Evolutionary conservation across 192 early-diverging fungal genomes (phyloP), one percentile per base, ranked within the genome.

Genomic region (Linnemannia exigua): DNA sequence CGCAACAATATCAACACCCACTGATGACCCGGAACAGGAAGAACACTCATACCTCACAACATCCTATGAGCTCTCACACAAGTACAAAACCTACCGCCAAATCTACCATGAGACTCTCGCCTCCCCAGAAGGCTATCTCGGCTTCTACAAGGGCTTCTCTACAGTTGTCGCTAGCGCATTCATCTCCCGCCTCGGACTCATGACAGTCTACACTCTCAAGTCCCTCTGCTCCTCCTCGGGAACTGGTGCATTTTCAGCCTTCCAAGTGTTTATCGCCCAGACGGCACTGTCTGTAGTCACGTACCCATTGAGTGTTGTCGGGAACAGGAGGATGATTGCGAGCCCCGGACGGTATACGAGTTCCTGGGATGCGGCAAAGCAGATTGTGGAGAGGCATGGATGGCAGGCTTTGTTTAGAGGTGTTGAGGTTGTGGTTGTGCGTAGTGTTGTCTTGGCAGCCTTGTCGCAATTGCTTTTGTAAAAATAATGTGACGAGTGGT

Each of bases 361-460:
- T 41, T 85, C 82, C 2, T 85, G 77, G 72, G 82, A 85, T 46
- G 82, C 77, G 12, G 82, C 72, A 4, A 74, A 70, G 35, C 72
- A 85, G 69, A 79, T 85, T 76, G 77, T 85, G 1, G 77, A 75
- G 69, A 79, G 79, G 25, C 76, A 85, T 33, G 82, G 82, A 22
- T 79, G 77, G 77, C 74, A 54, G 67, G 72, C 72, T 0, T 37
- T 85, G 33, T 85, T 71, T 37, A 67, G 52, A 17, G 82, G 82
- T 2, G 37, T 37, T 22, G 82, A 85, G 47, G 74, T 72, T 22
- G 73, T 47, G 2, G 38, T 85, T 36, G 33, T 71, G 41, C 72
- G 77, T 1, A 51, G 74, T 35, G 74, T 47, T 31, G 47, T 72
- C 36, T 41, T 79, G 17, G 73, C 73, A 1, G 35, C 75, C 0